Conservation (phyloP, 2,329 filamentous ascomycete species). For the Curvularia hawaiiensis region DNA sequence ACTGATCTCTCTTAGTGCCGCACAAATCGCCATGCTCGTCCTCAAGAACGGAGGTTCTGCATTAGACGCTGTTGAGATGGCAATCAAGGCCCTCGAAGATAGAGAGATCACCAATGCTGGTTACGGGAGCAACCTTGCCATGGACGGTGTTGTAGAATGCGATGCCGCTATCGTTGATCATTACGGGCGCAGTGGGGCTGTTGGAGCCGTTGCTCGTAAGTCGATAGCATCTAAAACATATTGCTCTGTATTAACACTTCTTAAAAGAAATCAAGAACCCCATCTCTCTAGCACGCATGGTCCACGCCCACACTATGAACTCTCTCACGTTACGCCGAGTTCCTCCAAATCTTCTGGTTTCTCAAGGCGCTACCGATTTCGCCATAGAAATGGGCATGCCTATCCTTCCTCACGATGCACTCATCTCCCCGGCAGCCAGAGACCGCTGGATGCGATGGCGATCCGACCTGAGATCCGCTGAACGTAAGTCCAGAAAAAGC, state of each 20-base stretch:
- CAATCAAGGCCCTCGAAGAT: slow-evolving; percentile 87
- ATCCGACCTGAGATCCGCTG: slow-evolving; percentile 68
- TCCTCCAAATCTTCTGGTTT: slow-evolving; percentile 89
- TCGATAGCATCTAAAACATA: slow-evolving; percentile 20
- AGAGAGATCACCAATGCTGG: slow-evolving; percentile 96
- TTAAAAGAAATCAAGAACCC: slow-evolving; percentile 85
- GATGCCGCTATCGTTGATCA: slow-evolving; percentile 95
- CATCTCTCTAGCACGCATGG: slow-evolving; percentile 80
- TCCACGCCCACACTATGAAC: slow-evolving; percentile 77
- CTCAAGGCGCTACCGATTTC: slow-evolving; percentile 84
- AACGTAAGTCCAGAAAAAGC: slow-evolving; percentile 51
- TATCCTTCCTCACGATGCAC: slow-evolving; percentile 72
- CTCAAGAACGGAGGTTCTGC: slow-evolving; percentile 79
- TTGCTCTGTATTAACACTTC: slow-evolving; percentile 23
- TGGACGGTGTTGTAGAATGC: slow-evolving; percentile 90
- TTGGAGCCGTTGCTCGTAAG: slow-evolving; percentile 87
- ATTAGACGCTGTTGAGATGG: slow-evolving; percentile 86
- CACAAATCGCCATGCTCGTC: slow-evolving; percentile 80
- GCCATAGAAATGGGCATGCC: slow-evolving; percentile 78
- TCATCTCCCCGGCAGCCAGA: slow-evolving; percentile 79
- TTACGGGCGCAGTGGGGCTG: slow-evolving; percentile 86
- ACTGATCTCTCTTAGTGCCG: slow-evolving; percentile 63
- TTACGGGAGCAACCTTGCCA: slow-evolving; percentile 91
- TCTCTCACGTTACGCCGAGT: slow-evolving; percentile 85
- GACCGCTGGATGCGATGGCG: slow-evolving; percentile 82